Conservation (phyloP, 768 basidiomycete species). For the Termitomyces sp. region DNA sequence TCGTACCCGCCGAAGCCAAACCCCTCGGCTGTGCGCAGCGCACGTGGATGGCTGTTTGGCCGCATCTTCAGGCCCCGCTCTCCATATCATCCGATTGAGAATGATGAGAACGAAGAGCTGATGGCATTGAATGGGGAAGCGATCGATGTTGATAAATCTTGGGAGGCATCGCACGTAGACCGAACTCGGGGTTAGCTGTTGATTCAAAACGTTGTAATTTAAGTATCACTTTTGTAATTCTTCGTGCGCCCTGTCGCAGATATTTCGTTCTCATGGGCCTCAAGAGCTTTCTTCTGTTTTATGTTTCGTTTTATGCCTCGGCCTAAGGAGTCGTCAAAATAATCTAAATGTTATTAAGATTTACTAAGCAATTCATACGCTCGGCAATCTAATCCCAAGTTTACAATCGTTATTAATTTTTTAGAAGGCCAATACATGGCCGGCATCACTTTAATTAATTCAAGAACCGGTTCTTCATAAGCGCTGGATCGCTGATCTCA, state of each 20-base stretch:
- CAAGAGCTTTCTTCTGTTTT: no score
- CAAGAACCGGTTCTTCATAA: background rate
- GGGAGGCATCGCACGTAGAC: background rate
- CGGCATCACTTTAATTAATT: background rate
- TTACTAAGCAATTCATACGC: background rate
- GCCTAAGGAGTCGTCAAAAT: background rate
- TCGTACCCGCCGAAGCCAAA: slow-evolving; percentile 11
- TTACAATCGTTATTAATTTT: background rate
- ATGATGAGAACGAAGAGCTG: slow-evolving; percentile 9
- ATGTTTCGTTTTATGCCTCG: no score
- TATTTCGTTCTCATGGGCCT: no score
- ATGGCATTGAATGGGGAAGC: slow-evolving; percentile 7
- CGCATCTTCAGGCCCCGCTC: slow-evolving; percentile 6
- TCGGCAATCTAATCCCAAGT: background rate
- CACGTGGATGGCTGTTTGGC: slow-evolving; percentile 6
- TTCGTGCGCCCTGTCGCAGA: no score
- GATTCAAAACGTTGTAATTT: background rate
- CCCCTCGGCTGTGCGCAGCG: background rate
- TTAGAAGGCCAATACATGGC: background rate
- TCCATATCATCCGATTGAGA: slow-evolving; percentile 9
- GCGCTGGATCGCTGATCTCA: slow-evolving; percentile 9
- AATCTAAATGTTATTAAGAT: background rate
- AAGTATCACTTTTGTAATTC: background rate
- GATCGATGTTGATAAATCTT: background rate
- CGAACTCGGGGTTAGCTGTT: background rate